Percentiles rank a stretch among this genome's conserved stretches.
Conservation (phyloP, 352 stramenopile species). For the Elongisporangium undulatum region DNA sequence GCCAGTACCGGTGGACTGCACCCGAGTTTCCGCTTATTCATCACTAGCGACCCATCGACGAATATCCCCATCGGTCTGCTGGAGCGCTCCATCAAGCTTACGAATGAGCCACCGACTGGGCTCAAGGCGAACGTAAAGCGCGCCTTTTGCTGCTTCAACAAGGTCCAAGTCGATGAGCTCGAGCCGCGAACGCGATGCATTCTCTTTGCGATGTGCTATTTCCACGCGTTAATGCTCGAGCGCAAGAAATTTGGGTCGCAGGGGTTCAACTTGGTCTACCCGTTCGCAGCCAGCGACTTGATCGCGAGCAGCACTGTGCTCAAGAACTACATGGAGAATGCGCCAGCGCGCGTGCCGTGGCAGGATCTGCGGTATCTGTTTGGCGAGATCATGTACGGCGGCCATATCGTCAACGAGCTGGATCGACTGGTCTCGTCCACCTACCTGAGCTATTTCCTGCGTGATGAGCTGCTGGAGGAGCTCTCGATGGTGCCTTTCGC, state of each 20-base stretch:
- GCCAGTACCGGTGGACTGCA: slow-evolving; percentile 38
- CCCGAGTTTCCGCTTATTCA: slow-evolving; percentile 82
- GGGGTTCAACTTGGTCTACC: slow-evolving; percentile 90
- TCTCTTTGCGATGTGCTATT: slow-evolving; percentile 90
- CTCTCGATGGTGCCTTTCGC: slow-evolving; percentile 85
- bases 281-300: slow-evolving; percentile 86
- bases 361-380: slow-evolving; percentile 87
- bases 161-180: slow-evolving; percentile 76
- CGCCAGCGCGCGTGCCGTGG: slow-evolving; percentile 84
- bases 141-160: slow-evolving; percentile 73
- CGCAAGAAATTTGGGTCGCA: slow-evolving; percentile 89
- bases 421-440: slow-evolving; percentile 76
- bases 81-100: slow-evolving; percentile 88
- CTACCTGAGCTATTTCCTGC: slow-evolving; percentile 87
- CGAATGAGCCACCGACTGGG: slow-evolving; percentile 82
- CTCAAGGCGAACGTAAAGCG: slow-evolving; percentile 89
- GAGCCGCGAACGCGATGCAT: slow-evolving; percentile 84
- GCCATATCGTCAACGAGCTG: slow-evolving; percentile 83
- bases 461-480: slow-evolving; percentile 88
- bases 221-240: slow-evolving; percentile 91
- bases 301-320: slow-evolving; percentile 80
- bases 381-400: slow-evolving; percentile 89
- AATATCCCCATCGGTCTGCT: slow-evolving; percentile 87
- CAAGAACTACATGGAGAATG: slow-evolving; percentile 92
- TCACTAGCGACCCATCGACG: slow-evolving; percentile 84